Evolutionary conservation across 495 filamentous ascomycete genomes (phyloP), one percentile per base, ranked within the genome.

Genomic region (Jackrogersella multiformis): DNA sequence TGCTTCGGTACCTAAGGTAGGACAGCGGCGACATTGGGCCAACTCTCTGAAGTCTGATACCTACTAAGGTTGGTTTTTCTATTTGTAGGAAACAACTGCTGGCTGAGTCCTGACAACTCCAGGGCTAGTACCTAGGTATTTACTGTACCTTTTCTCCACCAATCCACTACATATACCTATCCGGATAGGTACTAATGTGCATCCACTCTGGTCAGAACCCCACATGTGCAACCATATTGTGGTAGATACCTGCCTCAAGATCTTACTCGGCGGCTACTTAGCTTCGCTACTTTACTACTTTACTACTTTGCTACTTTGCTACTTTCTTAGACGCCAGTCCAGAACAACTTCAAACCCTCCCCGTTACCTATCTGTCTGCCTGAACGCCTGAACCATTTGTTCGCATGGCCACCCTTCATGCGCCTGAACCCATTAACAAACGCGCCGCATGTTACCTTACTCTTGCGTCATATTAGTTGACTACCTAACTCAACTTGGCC

Each of bases 361-460:
- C 16, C 36, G 30, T 35, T 45, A n/a, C 23, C 38, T 44, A 39
- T 23, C 41, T 61, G 26, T 38, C 16, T 21, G n/a, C 39, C 36
- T 35, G 45, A 54, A 52, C 44, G n/a, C n/a, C n/a, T n/a, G n/a
- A n/a, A n/a, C n/a, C n/a, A 5, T 39, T 23, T 56, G 52, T 62
- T 65, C 61, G 67, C 61, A 70, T 66, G 61, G 52, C 42, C 57
- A 52, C 18, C n/a, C 35, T 69, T 42, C 60, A 69, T 69, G 23
- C 61, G 41, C 59, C 56, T 59, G 30, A 61, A 21, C 69, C 53
- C 48, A 63, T 66, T 52, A 34, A 53, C 56, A 69, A 63, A 66
- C 65, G 64, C 70, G 70, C 73, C 59, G 65, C 68, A 54, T 75
- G 56, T 48, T 63, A 67, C 64, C 54, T 55, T 34, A 58, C 39